These are phyloP conservation scores for Bipolaris bicolor DNA, from an alignment of 2,329 filamentous ascomycete genomes.

Conservation along the genomic window DNA sequence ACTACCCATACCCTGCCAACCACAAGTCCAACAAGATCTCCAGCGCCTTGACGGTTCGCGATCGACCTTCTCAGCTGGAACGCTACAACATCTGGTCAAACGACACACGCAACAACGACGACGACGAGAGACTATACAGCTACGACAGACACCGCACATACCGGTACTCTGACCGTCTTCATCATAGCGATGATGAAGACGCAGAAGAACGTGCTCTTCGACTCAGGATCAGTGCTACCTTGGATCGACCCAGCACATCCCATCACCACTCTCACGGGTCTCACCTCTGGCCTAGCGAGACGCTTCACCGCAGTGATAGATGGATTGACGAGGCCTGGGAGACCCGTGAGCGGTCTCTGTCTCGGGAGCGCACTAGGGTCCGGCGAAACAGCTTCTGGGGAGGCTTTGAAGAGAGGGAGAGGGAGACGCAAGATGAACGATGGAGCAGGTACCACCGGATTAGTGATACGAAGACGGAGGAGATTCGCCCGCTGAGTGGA, in stretches of 20 bases:
- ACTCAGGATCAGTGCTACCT: slow-evolving; percentile 30
- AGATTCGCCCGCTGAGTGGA: slow-evolving; percentile 39
- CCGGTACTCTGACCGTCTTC: slow-evolving; percentile 12
- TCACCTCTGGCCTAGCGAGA: slow-evolving; percentile 26
- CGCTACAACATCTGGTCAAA: slow-evolving; percentile 44
- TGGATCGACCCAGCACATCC: slow-evolving; percentile 27
- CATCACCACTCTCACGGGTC: slow-evolving; percentile 15
- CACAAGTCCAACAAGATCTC: slow-evolving; percentile 25
- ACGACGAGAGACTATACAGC: slow-evolving; percentile 9
- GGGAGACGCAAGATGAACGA: slow-evolving; percentile 30
- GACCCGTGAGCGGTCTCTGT: slow-evolving; percentile 27
- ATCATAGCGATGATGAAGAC: slow-evolving; percentile 19
- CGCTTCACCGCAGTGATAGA: slow-evolving; percentile 33
- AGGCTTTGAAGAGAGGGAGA: slow-evolving; percentile 21
- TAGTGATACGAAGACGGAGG: slow-evolving; percentile 41
- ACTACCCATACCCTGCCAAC: slow-evolving; percentile 34
- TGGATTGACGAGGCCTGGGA: slow-evolving; percentile 37
- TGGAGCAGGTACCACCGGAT: slow-evolving; percentile 30
- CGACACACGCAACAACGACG: slow-evolving; percentile 12
- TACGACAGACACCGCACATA: slow-evolving; percentile 13
- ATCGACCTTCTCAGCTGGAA: slow-evolving; percentile 37
- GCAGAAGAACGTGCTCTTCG: slow-evolving; percentile 31
- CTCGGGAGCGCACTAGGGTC: slow-evolving; percentile 8
- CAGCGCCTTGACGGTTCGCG: slow-evolving; percentile 35
- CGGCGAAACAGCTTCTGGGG: slow-evolving; percentile 20